Evolutionary conservation across 805 yeast species (phyloP), one percentile per base, ranked within the genome.

Genomic region (Starmerella scarabaei): DNA sequence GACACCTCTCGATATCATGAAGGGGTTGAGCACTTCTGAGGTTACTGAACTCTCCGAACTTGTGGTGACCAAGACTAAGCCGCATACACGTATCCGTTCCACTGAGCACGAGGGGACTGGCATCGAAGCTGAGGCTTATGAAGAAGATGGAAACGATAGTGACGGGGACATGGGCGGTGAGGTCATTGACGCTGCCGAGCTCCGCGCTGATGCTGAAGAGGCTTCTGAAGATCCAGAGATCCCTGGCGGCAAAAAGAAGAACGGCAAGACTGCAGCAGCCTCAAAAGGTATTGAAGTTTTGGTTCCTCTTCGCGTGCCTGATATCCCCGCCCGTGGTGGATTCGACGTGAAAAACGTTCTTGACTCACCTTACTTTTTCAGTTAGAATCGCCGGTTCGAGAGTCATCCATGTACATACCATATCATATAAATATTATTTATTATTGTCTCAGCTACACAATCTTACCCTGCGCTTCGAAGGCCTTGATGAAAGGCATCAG

Each of bases 381-480:
- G 67, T 4, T 62, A 21, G 33, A 20, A 16, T 18, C 15, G n/a
- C n/a, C n/a, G n/a, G n/a, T n/a, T n/a, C n/a, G 27, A 24, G 12
- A 8, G 27, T 9, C 27, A 24, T 24, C 12, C n/a, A 4, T 29
- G 33, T 40, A 35, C 36, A 40, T 40, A 35, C 18, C 20, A n/a
- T n/a, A n/a, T n/a, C n/a, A n/a, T n/a, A n/a, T 33, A 16, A 7
- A 14, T 12, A 14, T 14, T 15, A 15, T 14, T 28, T 36, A 26
- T 7, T 14, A 34, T n/a, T 19, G 15, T n/a, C 19, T 15, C 12
- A 9, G 3, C 26, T 40, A 60, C 12, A 64, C 66, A 40, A 86
- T 80, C 57, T 84, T 86, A 1, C 95, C 95, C 61, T 88, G 95
- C 24, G 66, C 66, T 60, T 84, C 94, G 45, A 91, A 68, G 52